Conservation (phyloP, 208 protist species). For the Herpetomonas tarakana region DNA sequence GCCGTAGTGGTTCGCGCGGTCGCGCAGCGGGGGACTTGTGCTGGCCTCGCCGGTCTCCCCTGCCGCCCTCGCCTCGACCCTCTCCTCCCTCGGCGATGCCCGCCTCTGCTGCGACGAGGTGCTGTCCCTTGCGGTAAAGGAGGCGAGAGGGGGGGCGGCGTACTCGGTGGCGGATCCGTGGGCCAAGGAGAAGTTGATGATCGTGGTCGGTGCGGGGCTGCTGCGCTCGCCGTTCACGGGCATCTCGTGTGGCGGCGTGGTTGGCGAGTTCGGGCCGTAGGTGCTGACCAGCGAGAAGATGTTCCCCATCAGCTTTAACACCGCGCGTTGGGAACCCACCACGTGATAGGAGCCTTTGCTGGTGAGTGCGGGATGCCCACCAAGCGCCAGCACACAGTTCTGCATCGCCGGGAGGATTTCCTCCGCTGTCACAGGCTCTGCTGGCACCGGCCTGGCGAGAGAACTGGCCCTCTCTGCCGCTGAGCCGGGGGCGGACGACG, state of each 20-base stretch:
- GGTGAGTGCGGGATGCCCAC: background rate
- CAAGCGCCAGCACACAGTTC: background rate
- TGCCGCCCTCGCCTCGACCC: no score
- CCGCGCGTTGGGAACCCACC: conserved; percentile 4
- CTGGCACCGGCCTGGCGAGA: background rate
- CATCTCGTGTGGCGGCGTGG: background rate
- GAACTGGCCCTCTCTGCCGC: background rate
- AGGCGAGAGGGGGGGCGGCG: no score
- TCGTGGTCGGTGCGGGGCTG: background rate
- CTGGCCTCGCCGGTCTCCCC: no score
- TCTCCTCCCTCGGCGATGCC: no score
- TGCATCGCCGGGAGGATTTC: background rate
- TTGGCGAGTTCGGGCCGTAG: background rate
- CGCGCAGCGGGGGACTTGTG: no score
- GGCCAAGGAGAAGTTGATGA: background rate
- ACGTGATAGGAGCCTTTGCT: conserved; percentile 8
- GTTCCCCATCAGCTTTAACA: background rate
- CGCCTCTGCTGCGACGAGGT: no score
- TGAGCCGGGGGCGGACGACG: no score
- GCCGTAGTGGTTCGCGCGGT: background rate
- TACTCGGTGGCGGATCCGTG: background rate
- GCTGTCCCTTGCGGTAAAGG: no score
- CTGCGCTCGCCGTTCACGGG: background rate
- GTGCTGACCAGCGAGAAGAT: conserved; percentile 1
- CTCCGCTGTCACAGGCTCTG: background rate